Evolutionary conservation across 1,284 basidiomycete genomes (phyloP), one percentile per base, ranked within the genome.

Genomic region (Cutaneotrichosporon mucoides): DNA sequence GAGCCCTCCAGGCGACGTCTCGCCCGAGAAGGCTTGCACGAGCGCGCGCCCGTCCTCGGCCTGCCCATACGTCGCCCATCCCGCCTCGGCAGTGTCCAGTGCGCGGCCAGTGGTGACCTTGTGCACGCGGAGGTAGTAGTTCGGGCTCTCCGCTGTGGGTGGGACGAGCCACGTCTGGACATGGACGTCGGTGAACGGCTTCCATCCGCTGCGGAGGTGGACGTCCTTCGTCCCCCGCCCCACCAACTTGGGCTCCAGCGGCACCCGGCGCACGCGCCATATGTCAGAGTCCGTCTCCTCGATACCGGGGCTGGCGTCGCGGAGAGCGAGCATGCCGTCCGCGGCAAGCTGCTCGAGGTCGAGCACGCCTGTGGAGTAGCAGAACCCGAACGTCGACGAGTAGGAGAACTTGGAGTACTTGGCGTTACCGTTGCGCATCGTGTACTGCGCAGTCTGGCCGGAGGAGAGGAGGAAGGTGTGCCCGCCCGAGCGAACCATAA

Each of bases 371-470:
- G 85, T 84, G 8, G 87, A 85, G 15, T 88, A 86, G 66, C 84
- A 86, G 77, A 88, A 89, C 5, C 87, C 88, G 67, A 89, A 89
- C 1, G 86, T 83, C 35, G 85, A 83, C 4, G 85, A 87, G 73
- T 90, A 89, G 1, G 85, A 84, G 60, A 88, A 82, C 73, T 89
- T 89, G 60, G 86, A 85, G 75, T 89, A 89, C 73, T 89, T 90
- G 35, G 87, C 86, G 4, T 86, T 84, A 64, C 85, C 85, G 70
- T 88, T 86, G 68, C 88, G 87, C 70, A 90, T 85, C 9, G 86
- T 83, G 73, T 89, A 89, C 55, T 87, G 87, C 66, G 87, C 88
- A 64, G 85, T 86, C 76, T 90, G 88, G 6, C 88, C 88, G 3
- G 86, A 88, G 5, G 86, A 88, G 40, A 89, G 82, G 38, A 89